Conservation (phyloP, 2,329 filamentous ascomycete genomes). For the Sporothrix schenckii region DNA sequence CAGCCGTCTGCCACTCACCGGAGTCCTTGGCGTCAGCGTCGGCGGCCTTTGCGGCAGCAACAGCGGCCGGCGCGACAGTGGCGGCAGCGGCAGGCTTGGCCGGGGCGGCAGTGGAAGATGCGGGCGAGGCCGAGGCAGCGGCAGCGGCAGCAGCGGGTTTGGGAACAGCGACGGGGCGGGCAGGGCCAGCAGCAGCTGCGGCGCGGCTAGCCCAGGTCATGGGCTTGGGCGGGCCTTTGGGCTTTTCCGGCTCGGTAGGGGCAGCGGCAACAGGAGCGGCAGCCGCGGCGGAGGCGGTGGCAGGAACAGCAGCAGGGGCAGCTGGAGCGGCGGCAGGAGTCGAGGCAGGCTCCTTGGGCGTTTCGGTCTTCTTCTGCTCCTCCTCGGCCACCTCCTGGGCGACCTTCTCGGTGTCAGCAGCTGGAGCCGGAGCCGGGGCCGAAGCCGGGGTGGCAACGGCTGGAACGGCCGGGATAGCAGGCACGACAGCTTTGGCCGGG, state of each 20-base stretch:
- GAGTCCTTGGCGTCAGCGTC: conserved; percentile 53
- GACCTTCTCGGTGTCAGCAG: conserved; percentile 55
- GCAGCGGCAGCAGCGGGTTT: conserved; percentile 64
- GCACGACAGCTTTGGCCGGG: conserved; percentile 45
- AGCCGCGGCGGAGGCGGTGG: conserved; percentile 50
- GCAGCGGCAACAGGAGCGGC: conserved; percentile 56
- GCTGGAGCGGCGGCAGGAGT: conserved; percentile 57
- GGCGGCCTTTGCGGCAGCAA: conserved; percentile 34
- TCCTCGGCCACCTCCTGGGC: conserved; percentile 59
- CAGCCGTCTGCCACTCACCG: conserved; percentile 86
- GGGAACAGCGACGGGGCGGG: conserved; percentile 56
- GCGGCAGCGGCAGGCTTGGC: conserved; percentile 44
- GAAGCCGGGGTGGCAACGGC: conserved; percentile 35
- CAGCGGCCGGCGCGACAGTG: conserved; percentile 52
- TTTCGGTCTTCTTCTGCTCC: conserved; percentile 60
- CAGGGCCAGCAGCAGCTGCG: conserved; percentile 60
- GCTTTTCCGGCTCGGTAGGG: conserved; percentile 51
- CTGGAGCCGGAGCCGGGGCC: conserved; percentile 39
- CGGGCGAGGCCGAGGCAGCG: conserved; percentile 56
- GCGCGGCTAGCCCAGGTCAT: conserved; percentile 75
- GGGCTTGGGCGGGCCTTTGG: conserved; percentile 58
- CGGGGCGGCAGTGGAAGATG: conserved; percentile 54
- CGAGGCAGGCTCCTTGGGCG: conserved; percentile 66
- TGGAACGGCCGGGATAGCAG: conserved; percentile 41
- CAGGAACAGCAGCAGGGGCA: conserved; percentile 54